phyloP scores from a whole-genome alignment of 331 rosid genomes.

The Prunus yedoensis region DNA sequence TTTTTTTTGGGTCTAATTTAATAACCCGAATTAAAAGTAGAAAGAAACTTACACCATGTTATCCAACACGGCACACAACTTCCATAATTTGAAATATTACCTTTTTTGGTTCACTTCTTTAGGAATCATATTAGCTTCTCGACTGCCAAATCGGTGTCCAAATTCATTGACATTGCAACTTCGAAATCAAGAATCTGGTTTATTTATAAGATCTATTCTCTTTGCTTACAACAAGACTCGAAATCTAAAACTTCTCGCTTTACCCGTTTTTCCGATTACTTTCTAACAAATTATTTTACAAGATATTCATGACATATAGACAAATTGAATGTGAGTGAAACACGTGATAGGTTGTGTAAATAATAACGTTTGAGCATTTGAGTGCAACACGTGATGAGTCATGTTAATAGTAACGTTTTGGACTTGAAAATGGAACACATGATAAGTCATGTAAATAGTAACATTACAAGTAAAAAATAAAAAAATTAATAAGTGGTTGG shows the following conservation, averaged over 20 bases:
- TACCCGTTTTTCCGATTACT: background rate
- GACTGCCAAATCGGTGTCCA: background rate
- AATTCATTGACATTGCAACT: background rate
- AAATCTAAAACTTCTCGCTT: background rate
- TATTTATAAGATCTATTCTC: background rate
- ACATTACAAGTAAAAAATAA: background rate
- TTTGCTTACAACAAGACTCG: background rate
- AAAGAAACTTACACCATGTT: conserved; percentile 18
- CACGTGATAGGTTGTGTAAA: background rate
- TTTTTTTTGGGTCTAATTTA: background rate
- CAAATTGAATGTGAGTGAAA: background rate
- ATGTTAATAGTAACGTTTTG: background rate
- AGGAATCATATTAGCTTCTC: background rate
- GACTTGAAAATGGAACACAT: background rate
- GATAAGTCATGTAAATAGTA: background rate
- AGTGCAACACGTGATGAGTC: background rate
- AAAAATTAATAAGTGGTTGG: background rate
- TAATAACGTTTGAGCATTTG: background rate
- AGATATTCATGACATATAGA: background rate
- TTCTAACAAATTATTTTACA: background rate
- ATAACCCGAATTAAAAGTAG: background rate
- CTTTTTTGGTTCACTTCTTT: background rate
- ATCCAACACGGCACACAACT: conserved; percentile 2
- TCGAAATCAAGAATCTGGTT: background rate
- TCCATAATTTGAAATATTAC: background rate